A percentile compares a stretch with the other conserved stretches of the same genome.
Conservation (phyloP, 2,329 filamentous ascomycete species). For the Arthrobotrys megalospora region DNA sequence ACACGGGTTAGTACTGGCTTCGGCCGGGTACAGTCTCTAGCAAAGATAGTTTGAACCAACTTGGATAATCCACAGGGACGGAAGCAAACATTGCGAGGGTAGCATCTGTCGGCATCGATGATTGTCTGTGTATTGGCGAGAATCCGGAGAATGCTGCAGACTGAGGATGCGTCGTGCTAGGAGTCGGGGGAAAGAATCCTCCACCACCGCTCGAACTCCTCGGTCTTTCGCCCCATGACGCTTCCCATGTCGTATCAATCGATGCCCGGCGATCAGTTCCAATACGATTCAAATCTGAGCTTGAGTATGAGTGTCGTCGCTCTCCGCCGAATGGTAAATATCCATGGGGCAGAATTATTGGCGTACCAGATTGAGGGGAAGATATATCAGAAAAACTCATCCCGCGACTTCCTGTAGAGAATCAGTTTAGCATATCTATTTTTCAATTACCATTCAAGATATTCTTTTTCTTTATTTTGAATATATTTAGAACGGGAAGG, state of each 20-base stretch:
- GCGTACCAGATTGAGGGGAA: conserved; percentile 59
- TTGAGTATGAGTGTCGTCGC: conserved; percentile 60
- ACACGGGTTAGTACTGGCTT: conserved; percentile 3
- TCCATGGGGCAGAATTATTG: conserved; percentile 60
- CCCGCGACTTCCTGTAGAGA: conserved; percentile 50
- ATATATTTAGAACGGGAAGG: not conserved
- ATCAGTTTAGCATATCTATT: conserved; percentile 39
- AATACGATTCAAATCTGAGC: conserved; percentile 55
- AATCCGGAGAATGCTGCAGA: conserved; percentile 18
- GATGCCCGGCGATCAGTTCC: conserved; percentile 49
- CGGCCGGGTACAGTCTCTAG: not conserved
- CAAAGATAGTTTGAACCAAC: conserved; percentile 14
- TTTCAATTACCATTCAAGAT: not conserved
- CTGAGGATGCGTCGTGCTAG: conserved; percentile 11
- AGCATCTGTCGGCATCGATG: conserved; percentile 51
- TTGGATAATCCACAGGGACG: conserved; percentile 40
- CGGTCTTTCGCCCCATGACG: conserved; percentile 55
- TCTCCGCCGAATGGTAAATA: conserved; percentile 59
- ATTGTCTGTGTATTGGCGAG: conserved; percentile 50
- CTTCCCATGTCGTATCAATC: conserved; percentile 54
- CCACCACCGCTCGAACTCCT: conserved; percentile 38
- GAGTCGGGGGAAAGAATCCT: conserved; percentile 53
- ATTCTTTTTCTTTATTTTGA: not conserved
- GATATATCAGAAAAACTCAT: conserved; percentile 52
- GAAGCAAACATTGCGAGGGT: conserved; percentile 13